Evolutionary conservation across 2,329 filamentous ascomycete species (phyloP).

Genomic region (Plenodomus tracheiphilus): DNA sequence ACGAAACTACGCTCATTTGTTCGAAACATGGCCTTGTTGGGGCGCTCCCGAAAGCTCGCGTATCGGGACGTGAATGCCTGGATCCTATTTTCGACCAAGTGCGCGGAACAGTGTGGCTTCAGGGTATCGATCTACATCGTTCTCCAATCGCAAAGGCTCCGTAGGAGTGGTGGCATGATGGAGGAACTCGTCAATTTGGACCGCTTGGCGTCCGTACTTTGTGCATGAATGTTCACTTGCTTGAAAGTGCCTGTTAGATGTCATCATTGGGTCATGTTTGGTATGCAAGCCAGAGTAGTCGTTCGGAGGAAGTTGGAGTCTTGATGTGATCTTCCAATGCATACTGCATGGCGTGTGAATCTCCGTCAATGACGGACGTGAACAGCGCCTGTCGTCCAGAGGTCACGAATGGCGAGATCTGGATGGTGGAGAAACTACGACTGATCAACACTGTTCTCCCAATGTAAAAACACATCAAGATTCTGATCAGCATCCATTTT

Average conservation of each 20-base stretch:
- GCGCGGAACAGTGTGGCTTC: conserved; percentile 10
- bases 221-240: neutral
- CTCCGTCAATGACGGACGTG: neutral
- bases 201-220: neutral
- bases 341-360: neutral
- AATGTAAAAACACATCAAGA: neutral
- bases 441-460: neutral
- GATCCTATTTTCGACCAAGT: conserved; percentile 4
- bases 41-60: conserved; percentile 10
- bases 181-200: neutral
- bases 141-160: conserved; percentile 2
- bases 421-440: neutral
- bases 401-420: neutral
- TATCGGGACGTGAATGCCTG: conserved; percentile 7
- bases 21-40: conserved; percentile 19
- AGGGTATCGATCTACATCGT: conserved; percentile 2
- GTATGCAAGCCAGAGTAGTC: neutral
- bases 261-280: neutral
- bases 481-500: neutral
- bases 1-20: conserved; percentile 16
- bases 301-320: neutral
- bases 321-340: neutral
- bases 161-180: neutral
- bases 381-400: neutral
- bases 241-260: neutral